Base-by-base conservation (phyloP, 2,329 filamentous ascomycete genomes). In the Albophoma yamanashiensis region DNA sequence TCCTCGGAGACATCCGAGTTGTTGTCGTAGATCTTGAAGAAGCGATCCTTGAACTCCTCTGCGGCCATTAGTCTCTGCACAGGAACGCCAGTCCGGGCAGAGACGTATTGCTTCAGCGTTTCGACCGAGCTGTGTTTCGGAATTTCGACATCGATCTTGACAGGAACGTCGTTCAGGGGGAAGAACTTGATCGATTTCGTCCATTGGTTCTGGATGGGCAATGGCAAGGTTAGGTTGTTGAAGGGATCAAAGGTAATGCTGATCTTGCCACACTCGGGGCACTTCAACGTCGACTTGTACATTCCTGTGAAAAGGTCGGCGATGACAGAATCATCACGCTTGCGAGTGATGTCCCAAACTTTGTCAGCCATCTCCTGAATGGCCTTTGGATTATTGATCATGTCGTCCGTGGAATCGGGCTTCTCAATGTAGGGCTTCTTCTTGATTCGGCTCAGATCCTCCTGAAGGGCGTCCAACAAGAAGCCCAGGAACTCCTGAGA, bases 201-300 rank as follows among this genome's bases (percentile, higher is more conserved):
- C 89, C 91, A 96, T 53, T 91, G 82, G 64, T 88, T 92, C 71
- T 94, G 89, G 59, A 96, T 85, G 0, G 94, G 94, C 40, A 99
- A 78, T 60, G 95, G 94, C 31, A 99, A 78, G 0, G 94, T 97
- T 61, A 99, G 77, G 65, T 95, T 94, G 73, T 92, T 97, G 79
- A 96, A 99, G 0, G 94, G 94, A 71, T 99, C 94, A 69, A 99
- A 99, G 0, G 94, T 97, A 67, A 99, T 96, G 82, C 92, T 97
- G 74, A 97, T 89, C 76, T 97, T 99, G 66, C 88, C 83, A 72
- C 94, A 99, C 9, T 82, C 83, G 0, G 94, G 94, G 70, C 94
- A 99, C 64, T 94, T 88, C 64, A 99, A 83, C 0, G 93, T 97
- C 53, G 95, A 97, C 77, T 97, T 97, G 82, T 97, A 99, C 82